Evolutionary conservation across 345 rosid species (phyloP).

Genomic region (Acer campestre): DNA sequence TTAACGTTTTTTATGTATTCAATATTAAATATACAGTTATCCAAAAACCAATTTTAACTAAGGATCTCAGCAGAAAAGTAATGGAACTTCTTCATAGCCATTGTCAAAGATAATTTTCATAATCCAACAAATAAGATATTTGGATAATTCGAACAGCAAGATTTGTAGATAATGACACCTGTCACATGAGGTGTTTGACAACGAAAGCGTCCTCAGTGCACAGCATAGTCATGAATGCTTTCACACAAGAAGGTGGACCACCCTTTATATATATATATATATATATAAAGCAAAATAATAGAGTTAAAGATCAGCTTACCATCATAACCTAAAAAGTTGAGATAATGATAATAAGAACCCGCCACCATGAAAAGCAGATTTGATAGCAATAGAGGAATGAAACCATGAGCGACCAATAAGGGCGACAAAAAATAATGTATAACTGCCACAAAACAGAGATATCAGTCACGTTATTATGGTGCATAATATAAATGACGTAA

Average conservation of each 20-base stretch:
- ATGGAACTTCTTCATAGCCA: background rate
- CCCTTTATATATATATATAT: no score
- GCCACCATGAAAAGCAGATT: slow-evolving; percentile 96
- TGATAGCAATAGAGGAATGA: slow-evolving; percentile 78
- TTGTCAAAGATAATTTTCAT: slow-evolving; percentile 1
- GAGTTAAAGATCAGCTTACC: slow-evolving; percentile 51
- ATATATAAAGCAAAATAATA: background rate
- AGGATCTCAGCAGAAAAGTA: background rate
- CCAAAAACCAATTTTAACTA: background rate
- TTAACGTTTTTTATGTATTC: background rate
- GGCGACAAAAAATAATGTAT: slow-evolving; percentile 93
- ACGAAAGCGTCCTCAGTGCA: background rate
- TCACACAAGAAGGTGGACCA: background rate
- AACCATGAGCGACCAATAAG: slow-evolving; percentile 83
- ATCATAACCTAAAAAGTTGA: slow-evolving; percentile 96
- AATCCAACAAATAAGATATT: background rate
- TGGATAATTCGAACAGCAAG: background rate
- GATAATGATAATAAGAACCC: slow-evolving; percentile 93
- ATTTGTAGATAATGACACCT: background rate
- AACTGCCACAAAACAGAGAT: slow-evolving; percentile 54
- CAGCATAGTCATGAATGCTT: background rate
- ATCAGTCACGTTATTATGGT: slow-evolving; percentile 8
- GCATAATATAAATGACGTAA: background rate
- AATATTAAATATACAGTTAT: background rate
- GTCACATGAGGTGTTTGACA: background rate